phyloP scores from a whole-genome alignment of 2,329 filamentous ascomycete species.

The Cryphonectria naterciae region DNA sequence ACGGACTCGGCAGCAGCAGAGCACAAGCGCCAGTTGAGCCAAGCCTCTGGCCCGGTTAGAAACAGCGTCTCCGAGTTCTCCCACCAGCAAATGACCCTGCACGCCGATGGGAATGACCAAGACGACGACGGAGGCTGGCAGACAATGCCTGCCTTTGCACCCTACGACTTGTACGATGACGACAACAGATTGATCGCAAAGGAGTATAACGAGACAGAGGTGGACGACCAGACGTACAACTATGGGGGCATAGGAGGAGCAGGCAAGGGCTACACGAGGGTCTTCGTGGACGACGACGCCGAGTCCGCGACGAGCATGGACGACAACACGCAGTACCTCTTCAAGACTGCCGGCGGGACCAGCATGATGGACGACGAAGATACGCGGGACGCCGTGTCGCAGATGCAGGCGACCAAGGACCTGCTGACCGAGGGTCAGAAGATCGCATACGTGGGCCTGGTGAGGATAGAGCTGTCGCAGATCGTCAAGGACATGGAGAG shows the following conservation, averaged over 20 bases:
- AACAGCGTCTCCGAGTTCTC: constrained; percentile 78
- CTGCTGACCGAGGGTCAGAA: constrained; percentile 93
- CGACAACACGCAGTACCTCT: constrained; percentile 94
- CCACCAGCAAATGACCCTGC: constrained; percentile 73
- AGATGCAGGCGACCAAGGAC: constrained; percentile 95
- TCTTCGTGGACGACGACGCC: constrained; percentile 93
- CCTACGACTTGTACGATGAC: constrained; percentile 95
- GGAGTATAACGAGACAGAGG: constrained; percentile 73
- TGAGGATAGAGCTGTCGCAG: constrained; percentile 76
- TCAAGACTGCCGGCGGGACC: constrained; percentile 71
- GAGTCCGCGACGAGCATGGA: constrained; percentile 95
- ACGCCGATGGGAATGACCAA: constrained; percentile 51
- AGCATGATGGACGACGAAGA: constrained; percentile 72
- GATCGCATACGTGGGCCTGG: constrained; percentile 93
- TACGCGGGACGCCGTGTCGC: constrained; percentile 80
- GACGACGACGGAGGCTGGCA: constrained; percentile 81
- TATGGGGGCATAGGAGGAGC: constrained; percentile 84
- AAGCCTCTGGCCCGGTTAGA: constrained; percentile 31
- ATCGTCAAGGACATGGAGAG: constrained; percentile 73
- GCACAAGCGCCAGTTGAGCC: constrained; percentile 42
- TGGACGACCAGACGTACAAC: constrained; percentile 67
- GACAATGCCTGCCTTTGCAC: constrained; percentile 89
- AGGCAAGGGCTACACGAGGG: constrained; percentile 91
- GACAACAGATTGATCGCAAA: constrained; percentile 84
- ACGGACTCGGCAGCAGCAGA: constrained; percentile 33